Evolutionary conservation across 2,329 filamentous ascomycete species (phyloP).

Genomic region (Neonectria neomacrospora): DNA sequence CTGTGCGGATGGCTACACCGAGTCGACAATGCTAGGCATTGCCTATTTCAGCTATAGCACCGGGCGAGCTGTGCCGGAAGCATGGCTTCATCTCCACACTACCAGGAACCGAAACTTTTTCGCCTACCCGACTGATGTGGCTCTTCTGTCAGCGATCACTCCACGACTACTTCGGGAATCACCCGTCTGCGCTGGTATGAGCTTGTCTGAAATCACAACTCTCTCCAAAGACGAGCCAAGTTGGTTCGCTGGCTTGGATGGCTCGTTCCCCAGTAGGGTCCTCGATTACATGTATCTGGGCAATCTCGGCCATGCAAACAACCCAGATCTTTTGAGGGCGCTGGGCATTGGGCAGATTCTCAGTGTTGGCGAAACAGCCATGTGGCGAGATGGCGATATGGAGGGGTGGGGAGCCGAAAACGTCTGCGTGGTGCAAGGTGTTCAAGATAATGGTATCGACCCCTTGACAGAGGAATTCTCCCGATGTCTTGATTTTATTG

Average conservation of each 20-base stretch:
- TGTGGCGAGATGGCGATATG: constrained; percentile 78
- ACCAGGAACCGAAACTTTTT: constrained; percentile 92
- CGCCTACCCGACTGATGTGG: constrained; percentile 90
- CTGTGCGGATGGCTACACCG: constrained; percentile 95
- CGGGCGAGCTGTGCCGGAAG: constrained; percentile 80
- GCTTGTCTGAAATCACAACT: constrained; percentile 63
- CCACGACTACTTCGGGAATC: constrained; percentile 79
- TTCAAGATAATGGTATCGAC: constrained; percentile 98
- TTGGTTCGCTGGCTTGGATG: constrained; percentile 88
- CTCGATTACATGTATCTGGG: constrained; percentile 96
- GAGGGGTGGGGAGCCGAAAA: constrained; percentile 82
- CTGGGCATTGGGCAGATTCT: constrained; percentile 89
- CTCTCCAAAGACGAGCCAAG: constrained; percentile 71
- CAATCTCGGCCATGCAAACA: constrained; percentile 93
- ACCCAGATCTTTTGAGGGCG: constrained; percentile 81
- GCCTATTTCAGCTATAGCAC: constrained; percentile 96
- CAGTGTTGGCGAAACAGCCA: constrained; percentile 89
- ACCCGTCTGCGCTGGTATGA: constrained; percentile 62
- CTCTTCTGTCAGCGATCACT: constrained; percentile 80
- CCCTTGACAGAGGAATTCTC: constrained; percentile 87
- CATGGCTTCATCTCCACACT: constrained; percentile 88
- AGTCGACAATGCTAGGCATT: constrained; percentile 87
- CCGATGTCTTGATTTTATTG: constrained; percentile 89
- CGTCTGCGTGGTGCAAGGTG: constrained; percentile 81
- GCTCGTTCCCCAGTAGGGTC: constrained; percentile 88